phyloP scores from a whole-genome alignment of 169 alveolate species.

The Plasmodium relictum region DNA sequence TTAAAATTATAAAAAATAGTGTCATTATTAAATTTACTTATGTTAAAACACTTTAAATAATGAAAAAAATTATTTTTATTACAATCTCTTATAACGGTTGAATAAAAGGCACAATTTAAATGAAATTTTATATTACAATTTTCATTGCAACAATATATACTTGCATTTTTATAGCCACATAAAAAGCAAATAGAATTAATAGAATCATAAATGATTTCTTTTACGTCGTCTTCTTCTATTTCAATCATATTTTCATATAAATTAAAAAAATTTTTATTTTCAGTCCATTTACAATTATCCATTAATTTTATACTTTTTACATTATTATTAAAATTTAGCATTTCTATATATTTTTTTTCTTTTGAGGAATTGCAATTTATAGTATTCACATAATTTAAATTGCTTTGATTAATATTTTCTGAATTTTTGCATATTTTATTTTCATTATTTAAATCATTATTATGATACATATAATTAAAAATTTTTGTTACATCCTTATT shows the following conservation, averaged over 20 bases:
- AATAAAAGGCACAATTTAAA: slow-evolving; percentile 79
- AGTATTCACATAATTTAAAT: background rate
- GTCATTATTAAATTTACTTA: slow-evolving; percentile 47
- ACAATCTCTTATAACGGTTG: slow-evolving; percentile 60
- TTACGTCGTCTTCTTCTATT: slow-evolving; percentile 79
- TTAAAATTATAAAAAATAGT: slow-evolving; percentile 34
- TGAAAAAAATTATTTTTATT: slow-evolving; percentile 38
- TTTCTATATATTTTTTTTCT: slow-evolving; percentile 1
- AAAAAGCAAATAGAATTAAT: slow-evolving; percentile 72
- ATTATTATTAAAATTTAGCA: slow-evolving; percentile 6
- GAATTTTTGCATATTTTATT: background rate
- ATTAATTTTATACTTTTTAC: slow-evolving; percentile 38
- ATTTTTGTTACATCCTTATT: background rate
- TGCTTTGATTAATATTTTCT: background rate
- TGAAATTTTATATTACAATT: slow-evolving; percentile 81
- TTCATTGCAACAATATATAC: slow-evolving; percentile 78
- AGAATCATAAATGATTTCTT: slow-evolving; percentile 72
- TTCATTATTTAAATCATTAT: background rate
- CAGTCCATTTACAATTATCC: slow-evolving; percentile 47
- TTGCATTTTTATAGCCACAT: slow-evolving; percentile 82
- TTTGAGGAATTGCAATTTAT: background rate
- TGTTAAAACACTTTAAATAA: slow-evolving; percentile 44
- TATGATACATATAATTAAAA: background rate
- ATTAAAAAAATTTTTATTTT: slow-evolving; percentile 28
- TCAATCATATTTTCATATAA: slow-evolving; percentile 78